Percentiles rank a stretch among this genome's conserved stretches.
phyloP scores from a whole-genome alignment of 768 basidiomycete species.

The Suillus discolor region DNA sequence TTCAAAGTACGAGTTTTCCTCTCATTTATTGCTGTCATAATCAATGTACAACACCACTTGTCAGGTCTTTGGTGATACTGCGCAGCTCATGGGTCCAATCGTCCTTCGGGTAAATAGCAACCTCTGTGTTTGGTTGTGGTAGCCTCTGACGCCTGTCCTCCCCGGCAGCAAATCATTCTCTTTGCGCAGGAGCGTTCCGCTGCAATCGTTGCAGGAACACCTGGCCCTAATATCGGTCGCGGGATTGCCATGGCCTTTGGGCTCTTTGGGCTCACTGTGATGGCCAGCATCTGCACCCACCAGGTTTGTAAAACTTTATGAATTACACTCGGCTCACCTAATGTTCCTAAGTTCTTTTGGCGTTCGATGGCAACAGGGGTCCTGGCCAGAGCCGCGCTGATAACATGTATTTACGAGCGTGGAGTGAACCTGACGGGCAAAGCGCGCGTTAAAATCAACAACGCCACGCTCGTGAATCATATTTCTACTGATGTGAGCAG shows the following conservation, averaged over 20 bases:
- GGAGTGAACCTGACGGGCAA: conserved; percentile 66
- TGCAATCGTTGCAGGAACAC: conserved; percentile 38
- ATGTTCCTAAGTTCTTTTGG: conserved; percentile 60
- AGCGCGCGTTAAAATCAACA: conserved; percentile 62
- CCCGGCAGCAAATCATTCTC: conserved; percentile 55
- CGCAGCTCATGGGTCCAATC: conserved; percentile 64
- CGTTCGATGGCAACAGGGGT: conserved; percentile 69
- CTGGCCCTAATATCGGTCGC: conserved; percentile 45
- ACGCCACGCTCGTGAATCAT: conserved; percentile 61
- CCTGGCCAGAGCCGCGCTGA: conserved; percentile 64
- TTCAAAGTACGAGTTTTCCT: conserved; percentile 47
- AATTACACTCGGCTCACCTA: background rate
- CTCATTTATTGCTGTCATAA: background rate
- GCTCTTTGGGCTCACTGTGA: conserved; percentile 50
- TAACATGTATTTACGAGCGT: conserved; percentile 71
- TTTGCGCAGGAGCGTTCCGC: conserved; percentile 53
- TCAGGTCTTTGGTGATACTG: conserved; percentile 61
- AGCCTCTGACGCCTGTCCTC: background rate
- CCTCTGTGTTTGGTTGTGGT: background rate
- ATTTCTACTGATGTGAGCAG: conserved; percentile 69
- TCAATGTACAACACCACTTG: background rate
- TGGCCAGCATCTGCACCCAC: conserved; percentile 59
- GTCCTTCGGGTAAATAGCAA: conserved; percentile 49
- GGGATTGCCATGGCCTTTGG: conserved; percentile 65
- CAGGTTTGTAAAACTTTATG: conserved; percentile 41